Conservation (phyloP, 2,329 filamentous ascomycete species). For the Septoria linicola region DNA sequence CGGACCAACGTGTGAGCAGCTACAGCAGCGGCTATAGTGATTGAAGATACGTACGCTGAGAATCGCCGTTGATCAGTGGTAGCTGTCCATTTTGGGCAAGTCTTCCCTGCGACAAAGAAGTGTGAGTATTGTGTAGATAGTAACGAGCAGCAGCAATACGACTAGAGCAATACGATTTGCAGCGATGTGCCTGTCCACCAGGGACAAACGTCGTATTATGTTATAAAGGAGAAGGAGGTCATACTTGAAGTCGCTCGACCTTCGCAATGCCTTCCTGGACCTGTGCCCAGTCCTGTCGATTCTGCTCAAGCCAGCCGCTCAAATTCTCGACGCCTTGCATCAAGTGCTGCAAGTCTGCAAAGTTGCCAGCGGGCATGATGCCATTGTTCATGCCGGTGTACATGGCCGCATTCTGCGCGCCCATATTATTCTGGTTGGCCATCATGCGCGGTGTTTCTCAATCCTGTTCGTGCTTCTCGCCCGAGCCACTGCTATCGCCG, state of each 20-base stretch:
- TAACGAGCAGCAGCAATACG: background rate
- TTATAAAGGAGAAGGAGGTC: constrained; percentile 4
- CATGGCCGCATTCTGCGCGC: constrained; percentile 30
- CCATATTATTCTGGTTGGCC: constrained; percentile 32
- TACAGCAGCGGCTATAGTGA: background rate
- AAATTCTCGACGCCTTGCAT: constrained; percentile 40
- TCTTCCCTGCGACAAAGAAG: constrained; percentile 22
- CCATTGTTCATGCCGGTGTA: constrained; percentile 31
- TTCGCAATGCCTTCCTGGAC: constrained; percentile 36
- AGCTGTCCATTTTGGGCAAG: constrained; percentile 26
- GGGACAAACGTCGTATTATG: too few relatives aligned
- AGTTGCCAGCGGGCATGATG: constrained; percentile 41
- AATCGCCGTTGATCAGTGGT: constrained; percentile 26
- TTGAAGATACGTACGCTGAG: constrained; percentile 25
- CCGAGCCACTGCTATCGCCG: background rate
- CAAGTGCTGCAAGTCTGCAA: constrained; percentile 41
- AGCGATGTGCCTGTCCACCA: too few relatives aligned
- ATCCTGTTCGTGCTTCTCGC: background rate
- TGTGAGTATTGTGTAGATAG: background rate
- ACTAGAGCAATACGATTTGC: background rate
- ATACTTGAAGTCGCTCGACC: constrained; percentile 32
- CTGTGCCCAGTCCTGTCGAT: constrained; percentile 37
- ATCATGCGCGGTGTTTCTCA: constrained; percentile 17
- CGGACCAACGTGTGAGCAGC: too few relatives aligned
- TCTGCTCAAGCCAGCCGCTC: constrained; percentile 38